Evolutionary conservation across 495 filamentous ascomycete genomes (phyloP).

Genomic region (Aspergillus ellipticus): DNA sequence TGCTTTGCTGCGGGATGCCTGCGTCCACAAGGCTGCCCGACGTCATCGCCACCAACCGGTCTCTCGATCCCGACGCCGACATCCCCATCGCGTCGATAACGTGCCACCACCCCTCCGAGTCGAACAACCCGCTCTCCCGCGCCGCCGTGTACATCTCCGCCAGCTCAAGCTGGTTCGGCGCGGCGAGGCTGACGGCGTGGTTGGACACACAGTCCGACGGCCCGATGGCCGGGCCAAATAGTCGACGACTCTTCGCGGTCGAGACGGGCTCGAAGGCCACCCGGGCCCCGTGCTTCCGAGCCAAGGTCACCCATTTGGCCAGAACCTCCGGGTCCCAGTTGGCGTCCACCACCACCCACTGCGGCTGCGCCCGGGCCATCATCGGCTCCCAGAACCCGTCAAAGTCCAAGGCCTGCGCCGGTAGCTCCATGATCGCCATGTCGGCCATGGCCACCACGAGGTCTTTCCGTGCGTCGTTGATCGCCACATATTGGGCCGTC

Average conservation of each 20-base stretch:
- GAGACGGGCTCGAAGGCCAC: conserved; percentile 95
- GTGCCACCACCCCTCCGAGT: conserved; percentile 65
- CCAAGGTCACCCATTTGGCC: conserved; percentile 58
- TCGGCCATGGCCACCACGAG: conserved; percentile 89
- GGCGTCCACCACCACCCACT: conserved; percentile 75
- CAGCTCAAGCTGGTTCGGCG: conserved; percentile 82
- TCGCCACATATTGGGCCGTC: conserved; percentile 86
- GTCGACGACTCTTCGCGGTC: conserved; percentile 62
- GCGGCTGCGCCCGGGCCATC: conserved; percentile 53
- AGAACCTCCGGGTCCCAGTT: conserved; percentile 71
- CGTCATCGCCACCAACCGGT: conserved; percentile 61
- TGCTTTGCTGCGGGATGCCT: conserved; percentile 75
- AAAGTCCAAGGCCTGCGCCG: conserved; percentile 37
- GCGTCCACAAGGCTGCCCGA: conserved; percentile 61
- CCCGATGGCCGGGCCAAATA: conserved; percentile 53
- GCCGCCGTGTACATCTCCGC: conserved; percentile 68
- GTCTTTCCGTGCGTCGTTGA: conserved; percentile 80
- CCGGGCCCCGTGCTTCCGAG: conserved; percentile 46
- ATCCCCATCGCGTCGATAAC: conserved; percentile 72
- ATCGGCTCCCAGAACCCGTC: conserved; percentile 57
- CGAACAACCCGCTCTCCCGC: conserved; percentile 59
- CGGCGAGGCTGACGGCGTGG: conserved; percentile 61
- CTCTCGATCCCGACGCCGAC: conserved; percentile 52
- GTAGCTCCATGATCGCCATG: conserved; percentile 75
- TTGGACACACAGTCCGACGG: conserved; percentile 53